Conservation (phyloP, 2,329 filamentous ascomycete species). For the Colletotrichum sp. region DNA sequence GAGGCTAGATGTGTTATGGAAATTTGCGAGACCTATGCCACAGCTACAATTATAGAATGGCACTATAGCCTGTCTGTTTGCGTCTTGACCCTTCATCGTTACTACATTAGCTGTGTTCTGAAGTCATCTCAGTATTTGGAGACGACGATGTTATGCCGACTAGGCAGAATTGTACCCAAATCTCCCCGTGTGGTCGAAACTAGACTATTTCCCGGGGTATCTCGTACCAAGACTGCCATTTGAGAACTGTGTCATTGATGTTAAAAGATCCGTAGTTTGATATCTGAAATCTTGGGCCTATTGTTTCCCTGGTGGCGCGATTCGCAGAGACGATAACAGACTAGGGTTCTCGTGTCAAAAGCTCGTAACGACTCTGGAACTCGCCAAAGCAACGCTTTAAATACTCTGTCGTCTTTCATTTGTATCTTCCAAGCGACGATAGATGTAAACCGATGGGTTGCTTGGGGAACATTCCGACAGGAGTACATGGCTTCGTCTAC, state of each 20-base stretch:
- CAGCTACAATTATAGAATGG: neutral
- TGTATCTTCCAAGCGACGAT: no score
- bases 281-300: neutral
- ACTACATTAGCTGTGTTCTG: neutral
- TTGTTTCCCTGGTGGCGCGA: neutral
- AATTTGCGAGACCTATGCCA: neutral
- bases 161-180: rapidly evolving
- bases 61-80: rapidly evolving
- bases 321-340: no score
- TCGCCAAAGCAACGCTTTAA: no score
- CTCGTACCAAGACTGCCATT: no score
- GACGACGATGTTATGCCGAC: neutral
- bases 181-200: neutral
- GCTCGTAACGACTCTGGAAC: no score
- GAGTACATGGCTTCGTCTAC: no score
- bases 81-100: neutral
- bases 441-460: no score
- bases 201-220: neutral
- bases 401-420: rapidly evolving
- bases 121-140: neutral
- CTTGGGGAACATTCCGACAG: no score
- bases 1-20: neutral
- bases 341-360: rapidly evolving
- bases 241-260: no score
- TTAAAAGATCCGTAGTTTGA: neutral